Base-by-base conservation (phyloP, 169 alveolate species). In the Sarcocystis neurona region DNA sequence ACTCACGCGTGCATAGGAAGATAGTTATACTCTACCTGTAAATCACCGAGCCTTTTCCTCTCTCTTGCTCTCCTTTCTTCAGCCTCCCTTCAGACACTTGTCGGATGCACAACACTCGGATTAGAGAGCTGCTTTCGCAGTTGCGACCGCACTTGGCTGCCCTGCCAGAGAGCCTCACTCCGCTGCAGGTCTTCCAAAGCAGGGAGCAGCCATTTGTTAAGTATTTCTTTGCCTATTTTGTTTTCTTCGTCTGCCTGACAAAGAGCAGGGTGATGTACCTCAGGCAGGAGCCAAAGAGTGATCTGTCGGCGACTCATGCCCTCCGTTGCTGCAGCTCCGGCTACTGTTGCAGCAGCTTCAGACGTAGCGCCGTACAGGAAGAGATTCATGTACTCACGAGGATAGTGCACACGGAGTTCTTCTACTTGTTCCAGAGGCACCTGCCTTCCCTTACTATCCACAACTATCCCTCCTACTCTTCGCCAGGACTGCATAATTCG, bases 351-450 rank as follows among this genome's bases (percentile, higher is more conserved):
- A n/a, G n/a, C n/a, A n/a, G n/a, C n/a, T n/a, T n/a, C n/a, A n/a
- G n/a, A n/a, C n/a, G n/a, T n/a, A n/a, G n/a, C 75, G 34, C 75
- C 75, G n/a, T 63, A 63, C 46, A 63, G 32, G 41, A 63, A 63
- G 10, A 63, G 75, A n/a, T 41, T 37, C 75, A 63, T 63, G 75
- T 63, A 63, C 20, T 63, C 75, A 30, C 32, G 44, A 12, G 75
- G 75, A 6, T 63, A 30, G 27, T 63, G 75, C 10, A 10, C 32
- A 1, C 75, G 75, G 20, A 63, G 75, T 37, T 41, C 46, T 63
- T 63, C 75, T 18, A 63, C 75, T 63, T 63, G 44, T n/a, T 63
- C 75, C 37, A 63, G 44, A 3, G 75, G 75, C 3, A 63, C 75
- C n/a, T n/a, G 34, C 18, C 41, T 37, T 3, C 75, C 75, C 20